Conservation (phyloP, 2,329 filamentous ascomycete genomes). For the Dothistroma pini region DNA sequence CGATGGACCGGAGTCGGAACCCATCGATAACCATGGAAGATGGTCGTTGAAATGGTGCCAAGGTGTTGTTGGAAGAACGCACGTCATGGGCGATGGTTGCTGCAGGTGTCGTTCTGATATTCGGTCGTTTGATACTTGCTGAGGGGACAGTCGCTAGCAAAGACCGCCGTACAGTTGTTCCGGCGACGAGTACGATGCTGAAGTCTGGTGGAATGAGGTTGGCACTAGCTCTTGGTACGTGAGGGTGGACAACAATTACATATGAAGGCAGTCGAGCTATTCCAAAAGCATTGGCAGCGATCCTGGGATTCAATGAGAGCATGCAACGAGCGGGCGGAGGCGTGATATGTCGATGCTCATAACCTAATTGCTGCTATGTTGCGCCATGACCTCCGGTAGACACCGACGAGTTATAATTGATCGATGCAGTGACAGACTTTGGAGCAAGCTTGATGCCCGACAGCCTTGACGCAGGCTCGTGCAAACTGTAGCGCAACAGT, state of each 20-base stretch:
- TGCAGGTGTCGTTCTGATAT: conserved; percentile 6
- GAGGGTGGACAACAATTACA: conserved; percentile 16
- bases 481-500: conserved; percentile 16
- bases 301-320: conserved; percentile 11
- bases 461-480: conserved; percentile 18
- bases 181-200: conserved; percentile 13
- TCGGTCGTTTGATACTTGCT: conserved; percentile 4
- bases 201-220: conserved; percentile 3
- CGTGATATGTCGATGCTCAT: conserved; percentile 26
- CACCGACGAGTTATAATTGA: conserved; percentile 15
- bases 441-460: conserved; percentile 19
- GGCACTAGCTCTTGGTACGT: conserved; percentile 3
- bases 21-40: conserved; percentile 33
- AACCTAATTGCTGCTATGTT: conserved; percentile 19
- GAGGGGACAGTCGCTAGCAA: background rate
- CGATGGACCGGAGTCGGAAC: conserved; percentile 24
- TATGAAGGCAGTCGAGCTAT: conserved; percentile 11
- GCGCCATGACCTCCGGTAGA: conserved; percentile 18
- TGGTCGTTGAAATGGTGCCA: conserved; percentile 30
- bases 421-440: conserved; percentile 22
- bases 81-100: conserved; percentile 29
- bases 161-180: conserved; percentile 23
- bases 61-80: conserved; percentile 28
- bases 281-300: conserved; percentile 18
- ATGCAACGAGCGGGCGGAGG: conserved; percentile 15